Evolutionary conservation across 2,329 filamentous ascomycete genomes (phyloP), one percentile per base, ranked within the genome.

Genomic region (Colletotrichum sp.): DNA sequence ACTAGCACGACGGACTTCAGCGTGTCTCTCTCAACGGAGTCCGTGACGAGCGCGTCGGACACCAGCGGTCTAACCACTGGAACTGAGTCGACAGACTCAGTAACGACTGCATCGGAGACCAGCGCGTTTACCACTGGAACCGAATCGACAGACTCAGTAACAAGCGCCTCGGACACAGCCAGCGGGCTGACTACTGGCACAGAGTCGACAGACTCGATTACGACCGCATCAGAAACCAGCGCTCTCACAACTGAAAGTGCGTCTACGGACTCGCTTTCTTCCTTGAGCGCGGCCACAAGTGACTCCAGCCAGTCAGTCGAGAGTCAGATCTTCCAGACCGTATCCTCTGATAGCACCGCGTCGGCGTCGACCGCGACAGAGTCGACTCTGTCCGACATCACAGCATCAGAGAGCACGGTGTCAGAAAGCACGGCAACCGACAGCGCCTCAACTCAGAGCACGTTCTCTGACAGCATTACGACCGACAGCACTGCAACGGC

Each of bases 61-160:
- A 22, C 43, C 5, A 48, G 43, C 43, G 43, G 43, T 0, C 43
- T 48, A 2, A 48, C 5, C n/a, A 48, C 43, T 2, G 43, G 43
- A 22, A 22, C 43, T 48, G 43, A 48, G 5, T 48, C 43, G 18
- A 48, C 43, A 13, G 43, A 48, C 43, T 48, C 43, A 12, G 10
- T 48, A 22, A 22, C 43, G 3, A 48, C 43, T 1, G 43, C 6
- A 48, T 48, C 43, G 6, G 43, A 48, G 9, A 48, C 43, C 18
- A 48, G 43, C 18, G 43, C 9, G 10, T 22, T 48, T 12, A 48
- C 43, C 10, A 48, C 10, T 13, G 43, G 10, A 48, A 48, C 43
- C 43, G n/a, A 48, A 48, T 48, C 43, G n/a, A 48, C n/a, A 48
- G 43, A 48, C 43, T 48, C 43, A n/a, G 43, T 48, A 48, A 48